Conservation (phyloP, 2,329 filamentous ascomycete genomes). For the Orbilia blumenaviensis region DNA sequence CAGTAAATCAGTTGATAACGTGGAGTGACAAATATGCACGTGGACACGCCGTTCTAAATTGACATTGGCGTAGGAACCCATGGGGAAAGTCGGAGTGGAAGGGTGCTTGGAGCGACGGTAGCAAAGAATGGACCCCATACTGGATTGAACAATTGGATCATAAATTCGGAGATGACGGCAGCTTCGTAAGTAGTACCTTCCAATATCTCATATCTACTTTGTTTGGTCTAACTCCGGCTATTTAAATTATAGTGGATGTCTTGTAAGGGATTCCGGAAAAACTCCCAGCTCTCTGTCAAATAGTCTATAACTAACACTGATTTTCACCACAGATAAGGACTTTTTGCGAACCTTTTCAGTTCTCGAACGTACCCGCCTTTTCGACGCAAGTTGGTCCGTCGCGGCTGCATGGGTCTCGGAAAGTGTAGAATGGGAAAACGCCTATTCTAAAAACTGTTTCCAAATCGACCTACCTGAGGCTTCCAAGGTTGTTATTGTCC, state of each 20-base stretch:
- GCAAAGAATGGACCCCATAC: constrained; percentile 83
- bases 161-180: constrained; percentile 78
- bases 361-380: constrained; percentile 71
- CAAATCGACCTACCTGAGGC: constrained; percentile 68
- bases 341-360: constrained; percentile 71
- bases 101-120: constrained; percentile 82
- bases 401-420: constrained; percentile 71
- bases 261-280: constrained; percentile 57
- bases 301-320: constrained; percentile 65
- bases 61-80: constrained; percentile 69
- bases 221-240: constrained; percentile 12
- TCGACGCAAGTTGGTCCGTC: constrained; percentile 69
- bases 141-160: constrained; percentile 78
- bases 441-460: constrained; percentile 71
- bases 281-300: constrained; percentile 57
- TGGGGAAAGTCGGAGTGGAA: constrained; percentile 85
- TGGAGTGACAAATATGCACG: neutral
- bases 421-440: constrained; percentile 70
- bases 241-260: constrained; percentile 63
- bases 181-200: constrained; percentile 59
- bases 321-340: constrained; percentile 63
- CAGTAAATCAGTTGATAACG: constrained; percentile 29
- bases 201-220: neutral
- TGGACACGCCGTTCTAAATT: no score
- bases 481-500: constrained; percentile 69